A percentile compares a stretch with the other conserved stretches of the same genome.
phyloP scores from a whole-genome alignment of 805 yeast species.

The Candida vartiovaarae region DNA sequence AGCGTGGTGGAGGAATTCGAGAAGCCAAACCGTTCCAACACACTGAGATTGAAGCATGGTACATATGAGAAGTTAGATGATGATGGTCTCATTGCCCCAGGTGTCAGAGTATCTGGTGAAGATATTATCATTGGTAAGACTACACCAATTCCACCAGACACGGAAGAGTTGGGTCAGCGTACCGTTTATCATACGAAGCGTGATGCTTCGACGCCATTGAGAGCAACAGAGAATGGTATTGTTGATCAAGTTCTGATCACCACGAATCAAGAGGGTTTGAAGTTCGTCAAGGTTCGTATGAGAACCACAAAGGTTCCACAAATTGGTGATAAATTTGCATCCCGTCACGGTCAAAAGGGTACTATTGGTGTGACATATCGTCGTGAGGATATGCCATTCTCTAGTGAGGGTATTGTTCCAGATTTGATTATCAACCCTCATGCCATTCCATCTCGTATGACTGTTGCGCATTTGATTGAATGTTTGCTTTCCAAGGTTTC shows the following conservation, averaged over 20 bases:
- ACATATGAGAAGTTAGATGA: conserved; percentile 97
- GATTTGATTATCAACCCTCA: conserved; percentile 97
- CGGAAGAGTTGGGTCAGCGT: conserved; percentile 97
- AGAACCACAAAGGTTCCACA: conserved; percentile 98
- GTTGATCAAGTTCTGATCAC: conserved; percentile 96
- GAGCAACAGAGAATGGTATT: conserved; percentile 96
- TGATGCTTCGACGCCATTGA: conserved; percentile 95
- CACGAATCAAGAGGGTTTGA: conserved; percentile 96
- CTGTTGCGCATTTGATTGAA: conserved; percentile 98
- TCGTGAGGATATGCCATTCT: conserved; percentile 98
- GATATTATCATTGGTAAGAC: conserved; percentile 98
- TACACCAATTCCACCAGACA: conserved; percentile 98
- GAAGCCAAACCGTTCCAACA: conserved; percentile 91
- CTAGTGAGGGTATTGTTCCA: conserved; percentile 93
- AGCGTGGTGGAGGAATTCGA: conserved; percentile 96
- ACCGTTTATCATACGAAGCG: conserved; percentile 97
- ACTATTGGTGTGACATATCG: conserved; percentile 98
- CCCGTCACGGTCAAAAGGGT: conserved; percentile 99
- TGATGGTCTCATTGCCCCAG: conserved; percentile 97
- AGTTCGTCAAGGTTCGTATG: conserved; percentile 96
- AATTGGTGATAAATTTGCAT: conserved; percentile 98
- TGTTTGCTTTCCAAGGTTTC: conserved; percentile 95
- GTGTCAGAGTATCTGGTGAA: conserved; percentile 97
- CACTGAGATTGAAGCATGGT: conserved; percentile 93
- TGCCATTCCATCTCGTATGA: conserved; percentile 99